Evolutionary conservation across 768 basidiomycete species (phyloP), one percentile per base, ranked within the genome.

Genomic region (Rhizopogon vesiculosus): DNA sequence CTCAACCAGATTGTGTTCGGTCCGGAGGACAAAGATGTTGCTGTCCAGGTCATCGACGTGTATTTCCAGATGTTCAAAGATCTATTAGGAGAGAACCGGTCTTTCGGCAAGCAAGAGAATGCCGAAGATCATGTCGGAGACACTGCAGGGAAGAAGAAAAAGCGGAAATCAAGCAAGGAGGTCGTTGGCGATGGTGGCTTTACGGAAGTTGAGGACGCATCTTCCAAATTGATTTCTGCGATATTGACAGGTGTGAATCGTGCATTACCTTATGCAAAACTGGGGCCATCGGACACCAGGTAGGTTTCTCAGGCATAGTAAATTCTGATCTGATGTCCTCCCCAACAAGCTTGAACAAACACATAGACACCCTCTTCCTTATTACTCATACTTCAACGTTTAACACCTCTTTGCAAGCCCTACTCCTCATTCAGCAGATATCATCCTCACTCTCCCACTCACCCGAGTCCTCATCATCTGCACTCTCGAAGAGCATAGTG

Each of bases 361-460:
- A 98, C 62, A 89, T 97, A 65, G 89, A 93, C 68, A 93, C 92
- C 0, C 84, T 98, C 19, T 98, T 98, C 80, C 80, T 87, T 44
- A 93, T 99, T 64, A 95, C 93, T 2, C 96, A 98, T 71, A 89
- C 83, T 7, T 94, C 93, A 7, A 97, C 94, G 0, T 99, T 99
- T 83, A 97, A 96, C 69, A 93, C 93, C 64, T 93, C 93, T 9
- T 81, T 98, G 4, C 96, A 96, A 68, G 91, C 95, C 0, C 83
- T 98, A 1, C 80, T 89, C 40, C 80, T 98, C 6, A 89, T 98
- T 56, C 89, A 89, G 65, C 93, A 92, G 62, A 89, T 98, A 40
- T 75, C 83, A 15, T 73, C 81, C 0, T 78, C 85, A 0, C 76
- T 86, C 7, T 61, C 76, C 18, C 62, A 74, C 15, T 65, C 76